Base-by-base conservation (phyloP, 2,329 filamentous ascomycete genomes). In the Monosporascus sp. region DNA sequence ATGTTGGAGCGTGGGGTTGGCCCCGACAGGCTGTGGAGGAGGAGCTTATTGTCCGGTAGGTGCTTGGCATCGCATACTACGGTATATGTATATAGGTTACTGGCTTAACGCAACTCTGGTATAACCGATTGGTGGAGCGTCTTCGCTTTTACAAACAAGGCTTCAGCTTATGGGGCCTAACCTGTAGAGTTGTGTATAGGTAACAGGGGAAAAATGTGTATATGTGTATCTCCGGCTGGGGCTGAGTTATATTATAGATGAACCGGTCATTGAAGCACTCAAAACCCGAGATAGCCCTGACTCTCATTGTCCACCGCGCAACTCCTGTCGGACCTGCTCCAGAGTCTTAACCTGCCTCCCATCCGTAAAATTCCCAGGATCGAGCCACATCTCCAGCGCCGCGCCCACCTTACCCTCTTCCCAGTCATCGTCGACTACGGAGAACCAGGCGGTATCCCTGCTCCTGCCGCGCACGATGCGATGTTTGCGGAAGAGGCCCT, bases 401-500 rank as follows among this genome's bases (percentile, higher is more conserved):
- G 59, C 55, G 58, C 74, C 78, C 1, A 75, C 64, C 0, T 52
- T 49, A n/a, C 43, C 43, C 9, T 28, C 5, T 2, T 72, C 71
- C 84, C 84, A 87, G 54, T 87, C 85, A 0, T 76, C 74, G 49
- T 82, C 77, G 1, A 80, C 61, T 7, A 87, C 78, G 22, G 80
- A 78, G 52, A 76, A 81, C 81, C 81, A 87, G 3, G 78, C 74
- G 0, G 82, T 83, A 62, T 87, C 84, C 44, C 85, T 69, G 50
- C 70, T 76, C 22, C 74, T 68, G 0, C 81, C 83, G 58, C 80
- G 83, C 7, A 79, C 60, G 31, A 87, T 72, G 75, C 85, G 76
- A 62, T 87, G 82, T 56, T 84, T 80, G 51, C 82, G 73, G 56
- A 86, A 86, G 0, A 76, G 60, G 0, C 85, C 85, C 64, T 88